Evolutionary conservation across 257 asterid species (phyloP), one percentile per base, ranked within the genome.

Genomic region (Paulownia fortunei): DNA sequence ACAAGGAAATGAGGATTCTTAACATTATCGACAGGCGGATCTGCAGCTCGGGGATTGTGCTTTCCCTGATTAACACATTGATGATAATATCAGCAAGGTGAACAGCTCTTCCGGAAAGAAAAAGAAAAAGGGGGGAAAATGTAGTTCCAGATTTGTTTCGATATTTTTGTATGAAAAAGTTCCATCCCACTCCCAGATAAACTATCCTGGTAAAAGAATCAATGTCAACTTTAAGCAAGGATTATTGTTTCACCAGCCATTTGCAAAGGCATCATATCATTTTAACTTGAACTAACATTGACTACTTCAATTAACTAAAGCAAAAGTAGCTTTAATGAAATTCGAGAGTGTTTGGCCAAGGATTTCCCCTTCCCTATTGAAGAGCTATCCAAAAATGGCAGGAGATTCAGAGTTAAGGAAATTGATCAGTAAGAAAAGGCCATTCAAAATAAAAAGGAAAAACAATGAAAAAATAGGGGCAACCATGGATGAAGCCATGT

Each of bases 1-100:
- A 93, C 91, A 83, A 93, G 97, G 86, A 89, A 92, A 80, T 92
- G 85, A 64, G 97, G 97, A 80, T 93, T 93, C 86, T 92, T 92
- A 47, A 72, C 77, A 74, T 65, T 89, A 74, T 96, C 99, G 60
- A 88, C 82, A 49, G 91, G 83, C 8, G 83, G 88, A 79, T 92
- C 97, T 55, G 90, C 84, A 76, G 86, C 90, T 82, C 90, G 87
- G 36, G 89, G 90, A 84, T 88, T 86, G 70, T 84, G 80, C 82
- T 96, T 96, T 75, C 90, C 99, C 99, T 96, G 73, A 80, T 67
- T 72, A 81, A 81, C 66, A 76, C 26, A 81, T 66, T 55, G 65
- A 76, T 55, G 21, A 71, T 34, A 56, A 62, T 30, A 56, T 80
- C 81, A 82, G 85, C 75, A 71, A 12, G 44, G 27, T 30, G 27